These are phyloP conservation scores for Takashimella tepidaria DNA, from an alignment of 1,284 basidiomycete species.

Conservation along the genomic window DNA sequence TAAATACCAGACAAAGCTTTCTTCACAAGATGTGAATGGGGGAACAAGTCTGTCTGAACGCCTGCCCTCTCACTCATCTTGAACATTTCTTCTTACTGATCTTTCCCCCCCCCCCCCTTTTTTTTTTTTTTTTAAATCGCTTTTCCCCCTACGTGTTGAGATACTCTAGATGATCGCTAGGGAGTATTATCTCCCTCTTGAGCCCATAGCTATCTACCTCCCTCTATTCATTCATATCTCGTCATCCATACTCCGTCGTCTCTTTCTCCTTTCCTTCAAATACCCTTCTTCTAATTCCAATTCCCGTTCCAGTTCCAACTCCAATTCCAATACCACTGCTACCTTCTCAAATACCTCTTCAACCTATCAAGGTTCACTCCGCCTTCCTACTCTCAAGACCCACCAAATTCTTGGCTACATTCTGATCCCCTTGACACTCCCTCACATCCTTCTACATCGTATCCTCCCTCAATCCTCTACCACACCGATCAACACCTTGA, in stretches of 20 bases:
- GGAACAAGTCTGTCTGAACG: too few species aligned
- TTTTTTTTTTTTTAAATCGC: too few species aligned
- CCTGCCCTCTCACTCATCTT: too few species aligned
- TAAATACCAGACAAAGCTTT: too few species aligned
- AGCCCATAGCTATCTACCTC: slow-evolving; percentile 33
- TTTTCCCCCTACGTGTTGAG: too few species aligned
- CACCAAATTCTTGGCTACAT: slow-evolving; percentile 28
- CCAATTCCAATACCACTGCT: too few species aligned
- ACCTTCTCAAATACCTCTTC: too few species aligned
- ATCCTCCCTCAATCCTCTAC: slow-evolving; percentile 24
- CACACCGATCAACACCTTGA: slow-evolving; percentile 29
- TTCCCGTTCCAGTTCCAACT: too few species aligned
- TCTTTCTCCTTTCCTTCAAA: slow-evolving; percentile 4
- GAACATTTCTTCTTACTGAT: too few species aligned
- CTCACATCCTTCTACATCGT: slow-evolving; percentile 31
- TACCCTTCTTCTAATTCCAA: not conserved
- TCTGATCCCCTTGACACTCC: slow-evolving; percentile 29
- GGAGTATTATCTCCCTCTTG: slow-evolving; percentile 39
- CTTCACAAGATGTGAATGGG: too few species aligned
- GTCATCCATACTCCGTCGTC: slow-evolving; percentile 24
- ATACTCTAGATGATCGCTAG: slow-evolving; percentile 37
- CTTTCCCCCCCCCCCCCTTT: too few species aligned
- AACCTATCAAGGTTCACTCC: too few species aligned
- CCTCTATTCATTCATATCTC: slow-evolving; percentile 33
- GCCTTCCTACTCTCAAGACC: slow-evolving; percentile 7